Evolutionary conservation across 108 stramenopile species (phyloP).

Genomic region (Cyclotella distinguenda): DNA sequence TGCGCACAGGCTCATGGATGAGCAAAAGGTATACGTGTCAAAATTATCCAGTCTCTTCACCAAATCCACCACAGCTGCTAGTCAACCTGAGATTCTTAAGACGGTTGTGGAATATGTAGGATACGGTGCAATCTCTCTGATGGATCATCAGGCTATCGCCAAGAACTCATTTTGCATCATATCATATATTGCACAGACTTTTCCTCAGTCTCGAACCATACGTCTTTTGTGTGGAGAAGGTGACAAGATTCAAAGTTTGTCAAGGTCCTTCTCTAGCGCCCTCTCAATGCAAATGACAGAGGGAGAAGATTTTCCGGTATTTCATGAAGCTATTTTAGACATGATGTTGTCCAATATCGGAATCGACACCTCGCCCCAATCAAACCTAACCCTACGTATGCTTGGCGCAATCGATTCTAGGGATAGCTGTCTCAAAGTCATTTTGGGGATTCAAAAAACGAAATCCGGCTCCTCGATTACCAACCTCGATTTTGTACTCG

Average conservation of each 20-base stretch:
- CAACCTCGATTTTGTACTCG: constrained; percentile 37
- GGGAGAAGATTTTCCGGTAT: constrained; percentile 22
- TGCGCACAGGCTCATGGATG: constrained; percentile 38
- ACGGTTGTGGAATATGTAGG: constrained; percentile 47
- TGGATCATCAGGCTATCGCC: constrained; percentile 35
- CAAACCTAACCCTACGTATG: constrained; percentile 29
- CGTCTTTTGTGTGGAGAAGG: constrained; percentile 34
- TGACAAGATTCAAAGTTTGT: constrained; percentile 15
- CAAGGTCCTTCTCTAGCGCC: constrained; percentile 43
- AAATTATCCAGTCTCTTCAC: constrained; percentile 25
- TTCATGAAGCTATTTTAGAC: constrained; percentile 39
- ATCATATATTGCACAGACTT: constrained; percentile 36
- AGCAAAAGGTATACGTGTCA: constrained; percentile 33
- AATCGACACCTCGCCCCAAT: constrained; percentile 8
- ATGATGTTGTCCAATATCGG: constrained; percentile 37
- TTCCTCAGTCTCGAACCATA: constrained; percentile 29
- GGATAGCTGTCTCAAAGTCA: constrained; percentile 59
- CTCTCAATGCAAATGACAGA: constrained; percentile 47
- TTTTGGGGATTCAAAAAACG: too few species aligned
- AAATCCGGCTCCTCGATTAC: too few species aligned
- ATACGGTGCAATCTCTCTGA: constrained; percentile 37
- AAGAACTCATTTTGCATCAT: constrained; percentile 31
- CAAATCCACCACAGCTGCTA: constrained; percentile 1
- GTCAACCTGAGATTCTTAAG: constrained; percentile 38
- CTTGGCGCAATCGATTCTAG: constrained; percentile 34